These are phyloP conservation scores for Saccharomyces hybrid DNA, from an alignment of 1,139 yeast species.

Conservation along the genomic window DNA sequence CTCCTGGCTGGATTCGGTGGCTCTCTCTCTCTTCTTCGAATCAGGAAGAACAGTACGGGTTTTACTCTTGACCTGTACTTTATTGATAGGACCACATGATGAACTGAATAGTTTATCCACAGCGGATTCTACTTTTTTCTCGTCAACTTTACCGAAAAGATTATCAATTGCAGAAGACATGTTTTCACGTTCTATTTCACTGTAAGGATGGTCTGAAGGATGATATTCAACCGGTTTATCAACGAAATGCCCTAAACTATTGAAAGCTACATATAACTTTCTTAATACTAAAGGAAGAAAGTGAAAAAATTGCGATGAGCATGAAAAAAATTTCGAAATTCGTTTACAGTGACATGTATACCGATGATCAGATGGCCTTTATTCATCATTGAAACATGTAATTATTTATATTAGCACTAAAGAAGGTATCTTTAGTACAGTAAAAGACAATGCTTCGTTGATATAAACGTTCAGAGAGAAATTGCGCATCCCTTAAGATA, in stretches of 20 bases:
- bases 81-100: constrained; percentile 23
- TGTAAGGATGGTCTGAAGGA: neutral
- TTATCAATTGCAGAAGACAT: constrained; percentile 39
- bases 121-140: constrained; percentile 19
- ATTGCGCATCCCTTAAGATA: neutral
- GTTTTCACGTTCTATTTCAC: neutral
- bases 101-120: constrained; percentile 20
- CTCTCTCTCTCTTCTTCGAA: constrained; percentile 10
- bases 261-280: neutral
- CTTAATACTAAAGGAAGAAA: neutral
- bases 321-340: neutral
- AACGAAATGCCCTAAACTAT: neutral
- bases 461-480: neutral
- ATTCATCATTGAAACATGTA: neutral
- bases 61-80: constrained; percentile 13
- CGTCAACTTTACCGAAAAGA: constrained; percentile 35
- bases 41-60: constrained; percentile 6
- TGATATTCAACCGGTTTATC: constrained; percentile 6
- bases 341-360: neutral
- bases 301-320: constrained; percentile 13
- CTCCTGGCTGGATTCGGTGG: constrained; percentile 8
- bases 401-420: neutral
- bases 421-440: neutral
- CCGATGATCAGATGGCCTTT: neutral
- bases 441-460: neutral